Percentiles rank a stretch among this genome's conserved stretches.
Conservation (phyloP, 2,329 filamentous ascomycete genomes). For the Pseudogymnoascus sp. region DNA sequence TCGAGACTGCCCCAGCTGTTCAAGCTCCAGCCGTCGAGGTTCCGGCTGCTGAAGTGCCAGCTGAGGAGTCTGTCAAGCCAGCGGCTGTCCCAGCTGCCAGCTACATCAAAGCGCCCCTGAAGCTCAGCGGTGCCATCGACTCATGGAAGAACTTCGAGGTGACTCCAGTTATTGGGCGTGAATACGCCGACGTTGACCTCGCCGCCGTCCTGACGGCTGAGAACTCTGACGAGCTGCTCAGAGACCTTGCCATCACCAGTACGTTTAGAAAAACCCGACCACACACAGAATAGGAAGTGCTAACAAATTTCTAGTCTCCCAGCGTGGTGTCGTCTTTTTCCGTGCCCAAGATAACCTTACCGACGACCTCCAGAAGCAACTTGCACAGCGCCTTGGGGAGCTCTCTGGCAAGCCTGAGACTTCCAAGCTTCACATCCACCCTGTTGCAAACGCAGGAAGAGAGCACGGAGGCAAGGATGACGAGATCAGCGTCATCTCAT, state of each 20-base stretch:
- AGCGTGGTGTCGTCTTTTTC: conserved; percentile 65
- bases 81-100: conserved; percentile 2
- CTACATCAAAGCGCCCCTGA: conserved; percentile 23
- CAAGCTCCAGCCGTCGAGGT: not conserved
- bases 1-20: not conserved
- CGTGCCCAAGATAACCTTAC: conserved; percentile 54
- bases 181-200: conserved; percentile 37
- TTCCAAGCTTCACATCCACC: conserved; percentile 54
- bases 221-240: conserved; percentile 40
- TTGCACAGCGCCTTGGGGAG: conserved; percentile 54
- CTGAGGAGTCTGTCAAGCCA: not conserved
- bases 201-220: conserved; percentile 40
- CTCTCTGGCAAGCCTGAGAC: conserved; percentile 49
- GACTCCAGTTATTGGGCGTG: conserved; percentile 40
- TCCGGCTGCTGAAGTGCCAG: not conserved
- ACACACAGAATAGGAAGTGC: not conserved
- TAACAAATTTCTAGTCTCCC: conserved; percentile 45
- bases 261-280: conserved; percentile 12
- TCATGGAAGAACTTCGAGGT: conserved; percentile 31
- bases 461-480: conserved; percentile 49
- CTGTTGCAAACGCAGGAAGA: conserved; percentile 45
- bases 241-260: conserved; percentile 43
- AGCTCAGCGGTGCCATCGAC: conserved; percentile 24
- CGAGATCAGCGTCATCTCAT: conserved; percentile 59
- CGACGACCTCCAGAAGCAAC: conserved; percentile 58